A percentile compares a stretch with the other conserved stretches of the same genome.
Conservation (phyloP, 495 filamentous ascomycete genomes). For the Aspergillus taichungensis region DNA sequence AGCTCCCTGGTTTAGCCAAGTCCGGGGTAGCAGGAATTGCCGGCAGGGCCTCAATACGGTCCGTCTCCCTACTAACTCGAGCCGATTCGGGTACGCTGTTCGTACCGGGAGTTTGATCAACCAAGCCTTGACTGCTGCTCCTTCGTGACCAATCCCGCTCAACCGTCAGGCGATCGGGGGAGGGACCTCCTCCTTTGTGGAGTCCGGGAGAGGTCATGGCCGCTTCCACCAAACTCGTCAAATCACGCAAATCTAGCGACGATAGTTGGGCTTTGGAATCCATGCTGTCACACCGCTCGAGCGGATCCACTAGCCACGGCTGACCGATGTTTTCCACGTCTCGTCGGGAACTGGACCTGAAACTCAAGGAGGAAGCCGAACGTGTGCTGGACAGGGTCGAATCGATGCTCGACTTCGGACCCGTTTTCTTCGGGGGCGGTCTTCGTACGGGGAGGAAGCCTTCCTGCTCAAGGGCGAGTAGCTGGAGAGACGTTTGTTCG, state of each 20-base stretch:
- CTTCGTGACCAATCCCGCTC: neutral
- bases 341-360: slow-evolving; percentile 23
- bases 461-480: slow-evolving; percentile 30
- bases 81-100: too few relatives aligned
- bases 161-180: slow-evolving; percentile 21
- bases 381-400: slow-evolving; percentile 5
- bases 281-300: slow-evolving; percentile 7
- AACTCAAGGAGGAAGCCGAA: slow-evolving; percentile 11
- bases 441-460: slow-evolving; percentile 20
- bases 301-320: slow-evolving; percentile 30
- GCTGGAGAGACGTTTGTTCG: slow-evolving; percentile 23
- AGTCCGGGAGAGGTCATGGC: slow-evolving; percentile 21
- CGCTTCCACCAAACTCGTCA: slow-evolving; percentile 30
- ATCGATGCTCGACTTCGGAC: slow-evolving; percentile 8
- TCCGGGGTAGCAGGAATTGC: too few relatives aligned
- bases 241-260: slow-evolving; percentile 27
- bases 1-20: too few relatives aligned
- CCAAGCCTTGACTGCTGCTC: neutral
- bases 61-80: too few relatives aligned
- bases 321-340: slow-evolving; percentile 35
- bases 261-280: slow-evolving; percentile 18
- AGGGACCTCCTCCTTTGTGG: slow-evolving; percentile 20
- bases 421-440: slow-evolving; percentile 3
- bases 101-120: neutral
- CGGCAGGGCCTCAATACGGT: too few relatives aligned